Evolutionary conservation across 176 grass and related monocot genomes (phyloP).

Genomic region (Cymbopogon citratus): DNA sequence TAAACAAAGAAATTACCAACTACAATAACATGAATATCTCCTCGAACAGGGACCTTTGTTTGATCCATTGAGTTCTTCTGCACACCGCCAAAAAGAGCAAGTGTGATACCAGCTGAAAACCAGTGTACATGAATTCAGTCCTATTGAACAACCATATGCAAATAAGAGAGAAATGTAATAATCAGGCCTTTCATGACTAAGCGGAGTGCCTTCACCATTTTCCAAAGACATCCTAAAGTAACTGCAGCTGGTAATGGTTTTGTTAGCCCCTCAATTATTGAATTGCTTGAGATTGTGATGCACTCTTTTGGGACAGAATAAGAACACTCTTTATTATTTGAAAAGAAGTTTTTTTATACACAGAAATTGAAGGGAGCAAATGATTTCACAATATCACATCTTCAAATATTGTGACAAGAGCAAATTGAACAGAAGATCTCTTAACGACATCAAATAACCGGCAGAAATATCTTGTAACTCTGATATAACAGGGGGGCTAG

Average conservation of each 20-base stretch:
- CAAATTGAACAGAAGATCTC: background rate
- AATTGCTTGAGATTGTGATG: background rate
- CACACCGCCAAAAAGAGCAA: slow-evolving; percentile 82
- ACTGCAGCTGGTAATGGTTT: slow-evolving; percentile 9
- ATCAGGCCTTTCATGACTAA: slow-evolving; percentile 1
- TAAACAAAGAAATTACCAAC: slow-evolving; percentile 60
- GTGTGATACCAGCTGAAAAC: slow-evolving; percentile 80
- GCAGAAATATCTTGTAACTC: background rate
- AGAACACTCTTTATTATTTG: background rate
- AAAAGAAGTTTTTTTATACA: background rate
- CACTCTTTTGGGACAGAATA: background rate
- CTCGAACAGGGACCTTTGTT: slow-evolving; percentile 91
- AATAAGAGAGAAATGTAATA: slow-evolving; percentile 10
- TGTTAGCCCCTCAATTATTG: background rate
- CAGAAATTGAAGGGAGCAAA: background rate
- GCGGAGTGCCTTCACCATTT: background rate
- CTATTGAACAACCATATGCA: background rate
- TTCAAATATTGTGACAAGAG: background rate
- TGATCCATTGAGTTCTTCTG: slow-evolving; percentile 83
- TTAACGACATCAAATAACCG: background rate
- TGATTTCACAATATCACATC: background rate
- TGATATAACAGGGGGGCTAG: background rate
- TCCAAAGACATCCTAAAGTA: background rate
- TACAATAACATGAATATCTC: slow-evolving; percentile 82
- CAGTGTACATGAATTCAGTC: slow-evolving; percentile 18